Evolutionary conservation across 2,329 filamentous ascomycete species (phyloP), one percentile per base, ranked within the genome.

Genomic region (Diplodia intermedia): DNA sequence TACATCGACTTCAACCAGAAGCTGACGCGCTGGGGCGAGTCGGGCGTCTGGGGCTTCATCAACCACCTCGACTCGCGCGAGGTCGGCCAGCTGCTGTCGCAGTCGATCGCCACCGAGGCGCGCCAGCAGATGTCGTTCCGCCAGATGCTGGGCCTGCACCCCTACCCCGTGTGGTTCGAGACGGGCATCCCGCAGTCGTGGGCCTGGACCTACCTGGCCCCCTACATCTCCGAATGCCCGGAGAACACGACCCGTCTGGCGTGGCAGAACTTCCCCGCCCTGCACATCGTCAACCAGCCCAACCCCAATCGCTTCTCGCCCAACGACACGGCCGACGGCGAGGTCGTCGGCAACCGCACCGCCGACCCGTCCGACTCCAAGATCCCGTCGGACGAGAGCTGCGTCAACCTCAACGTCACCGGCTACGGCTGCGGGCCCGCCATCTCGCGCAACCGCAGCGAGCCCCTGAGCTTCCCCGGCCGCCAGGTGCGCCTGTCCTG

Each of bases 1-100:
- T 94, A 88, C 75, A 83, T 95, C 73, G 92, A 95, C 81, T 95
- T 95, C 81, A 89, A 87, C 78, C 91, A 94, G 80, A 93, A 93
- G 79, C 80, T 95, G n/a, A 95, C 92, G 1, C 89, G 91, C 40
- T 93, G 86, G 79, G 91, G 91, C 60, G 92, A 95, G 77, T 86
- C 89, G 12, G 90, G 91, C 56, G 91, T 94, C 1, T 93, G 91
- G 80, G 91, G 92, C 0, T 95, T 94, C 81, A 82, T 94, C 70
- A 86, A 88, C 62, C 92, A 95, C 74, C 84, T 95, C 56, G 88
- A 94, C 78, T 89, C 90, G 0, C 89, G 91, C 4, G 90, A 92
- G 72, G 90, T 90, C 14, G 91, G 86, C 0, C 88, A 90, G 75
- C 80, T 95, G 18, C 83, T 96, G 2, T 82, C 91, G 2, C 91